Percentiles rank a stretch among this genome's conserved stretches.
Evolutionary conservation across 495 filamentous ascomycete species (phyloP).

Genomic region (Penicillium dipodomyicola): DNA sequence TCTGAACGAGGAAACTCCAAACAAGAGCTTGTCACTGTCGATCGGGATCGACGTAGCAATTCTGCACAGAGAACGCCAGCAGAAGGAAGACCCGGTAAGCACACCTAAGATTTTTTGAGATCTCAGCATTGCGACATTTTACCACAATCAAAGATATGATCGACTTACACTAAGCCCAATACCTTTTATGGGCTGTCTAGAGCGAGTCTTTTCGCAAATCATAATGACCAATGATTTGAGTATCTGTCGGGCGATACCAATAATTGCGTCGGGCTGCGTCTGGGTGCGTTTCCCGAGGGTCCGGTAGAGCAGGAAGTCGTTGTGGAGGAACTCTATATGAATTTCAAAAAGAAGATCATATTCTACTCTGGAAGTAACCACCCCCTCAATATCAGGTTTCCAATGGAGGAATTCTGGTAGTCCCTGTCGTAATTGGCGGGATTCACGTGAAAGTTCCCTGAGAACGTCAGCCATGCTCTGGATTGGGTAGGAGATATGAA

Average conservation of each 20-base stretch:
- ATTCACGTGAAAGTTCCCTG: conserved; percentile 19
- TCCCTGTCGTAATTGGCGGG: conserved; percentile 3
- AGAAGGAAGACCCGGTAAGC: conserved; percentile 45
- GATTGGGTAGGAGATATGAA: neutral
- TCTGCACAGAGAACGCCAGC: conserved; percentile 57
- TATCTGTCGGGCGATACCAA: conserved; percentile 48
- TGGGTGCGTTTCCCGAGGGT: conserved; percentile 46
- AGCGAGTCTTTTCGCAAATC: conserved; percentile 7
- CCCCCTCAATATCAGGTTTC: conserved; percentile 7
- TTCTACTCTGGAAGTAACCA: neutral
- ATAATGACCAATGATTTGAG: conserved; percentile 41
- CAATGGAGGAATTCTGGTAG: conserved; percentile 26
- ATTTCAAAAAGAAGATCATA: conserved; percentile 19
- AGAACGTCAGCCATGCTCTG: neutral
- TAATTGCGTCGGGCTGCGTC: conserved; percentile 39
- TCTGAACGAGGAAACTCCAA: conserved; percentile 48
- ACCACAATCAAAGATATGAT: neutral
- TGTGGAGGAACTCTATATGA: conserved; percentile 48
- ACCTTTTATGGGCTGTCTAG: neutral
- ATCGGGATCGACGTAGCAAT: conserved; percentile 36
- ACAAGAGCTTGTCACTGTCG: neutral
- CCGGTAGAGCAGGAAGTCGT: conserved; percentile 53
- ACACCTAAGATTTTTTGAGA: conserved; percentile 8
- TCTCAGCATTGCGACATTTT: neutral
- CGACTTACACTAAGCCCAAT: neutral